Percentiles rank a stretch among this genome's conserved stretches.
These are phyloP conservation scores for Stipa capillata DNA, from an alignment of 176 grass and related monocot species.

Conservation along the genomic window DNA sequence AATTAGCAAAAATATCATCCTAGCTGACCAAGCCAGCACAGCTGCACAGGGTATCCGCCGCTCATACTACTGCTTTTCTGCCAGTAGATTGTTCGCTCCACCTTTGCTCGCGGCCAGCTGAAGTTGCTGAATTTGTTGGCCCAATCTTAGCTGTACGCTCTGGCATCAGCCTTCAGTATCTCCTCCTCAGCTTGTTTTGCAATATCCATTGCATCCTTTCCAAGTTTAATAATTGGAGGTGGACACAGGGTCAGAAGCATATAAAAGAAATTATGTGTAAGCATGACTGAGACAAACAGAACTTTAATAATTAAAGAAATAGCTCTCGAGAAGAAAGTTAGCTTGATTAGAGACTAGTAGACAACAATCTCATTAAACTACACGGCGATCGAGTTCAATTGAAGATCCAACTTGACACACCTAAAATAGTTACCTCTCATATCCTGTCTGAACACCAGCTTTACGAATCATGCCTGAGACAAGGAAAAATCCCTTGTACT, in stretches of 20 bases:
- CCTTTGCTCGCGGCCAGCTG: no score
- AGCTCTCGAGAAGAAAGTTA: not conserved
- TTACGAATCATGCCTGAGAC: constrained; percentile 91
- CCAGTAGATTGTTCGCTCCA: not conserved
- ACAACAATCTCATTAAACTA: no score
- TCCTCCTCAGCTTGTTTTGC: no score
- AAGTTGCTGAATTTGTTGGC: no score
- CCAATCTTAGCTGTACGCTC: constrained; percentile 65
- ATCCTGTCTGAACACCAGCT: constrained; percentile 73
- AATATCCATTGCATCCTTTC: constrained; percentile 71
- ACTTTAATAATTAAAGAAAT: no score
- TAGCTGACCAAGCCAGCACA: no score
- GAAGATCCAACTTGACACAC: not conserved
- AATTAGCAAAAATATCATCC: no score
- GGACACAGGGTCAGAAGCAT: not conserved
- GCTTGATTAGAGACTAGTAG: not conserved
- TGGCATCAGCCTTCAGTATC: constrained; percentile 39
- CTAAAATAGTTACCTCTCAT: constrained; percentile 48
- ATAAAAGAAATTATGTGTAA: no score
- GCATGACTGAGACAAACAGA: no score
- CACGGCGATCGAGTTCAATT: not conserved
- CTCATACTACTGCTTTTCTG: not conserved
- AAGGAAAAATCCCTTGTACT: no score
- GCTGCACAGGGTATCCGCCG: no score
- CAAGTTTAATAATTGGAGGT: constrained; percentile 3